phyloP scores from a whole-genome alignment of 179 eudicot species.

The Spinacia oleracea region DNA sequence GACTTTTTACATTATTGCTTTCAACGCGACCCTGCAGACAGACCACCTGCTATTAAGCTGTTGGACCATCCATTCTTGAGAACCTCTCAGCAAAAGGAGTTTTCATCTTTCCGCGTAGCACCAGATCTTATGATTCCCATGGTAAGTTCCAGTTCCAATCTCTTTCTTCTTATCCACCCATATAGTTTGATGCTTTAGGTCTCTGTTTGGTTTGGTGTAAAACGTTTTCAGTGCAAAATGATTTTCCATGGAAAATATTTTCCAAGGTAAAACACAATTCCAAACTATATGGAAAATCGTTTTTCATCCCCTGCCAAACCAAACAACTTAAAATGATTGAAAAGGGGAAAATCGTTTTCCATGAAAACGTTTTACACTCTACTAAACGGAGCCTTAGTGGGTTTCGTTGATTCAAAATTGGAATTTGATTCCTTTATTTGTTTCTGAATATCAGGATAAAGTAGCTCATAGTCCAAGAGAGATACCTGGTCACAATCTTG shows the following conservation, averaged over 20 bases:
- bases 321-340: too few relatives aligned
- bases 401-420: not conserved
- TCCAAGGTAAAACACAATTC: too few relatives aligned
- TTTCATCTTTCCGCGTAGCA: constrained; percentile 30
- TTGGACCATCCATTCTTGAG: constrained; percentile 73
- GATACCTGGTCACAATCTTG: constrained; percentile 22
- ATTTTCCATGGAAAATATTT: too few relatives aligned
- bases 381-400: too few relatives aligned
- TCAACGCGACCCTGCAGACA: constrained; percentile 75
- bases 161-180: not conserved
- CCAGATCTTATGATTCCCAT: constrained; percentile 33
- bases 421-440: not conserved
- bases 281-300: too few relatives aligned
- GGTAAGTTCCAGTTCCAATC: constrained; percentile 34
- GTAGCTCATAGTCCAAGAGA: constrained; percentile 42
- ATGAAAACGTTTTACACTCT: too few relatives aligned
- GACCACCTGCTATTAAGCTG: constrained; percentile 70
- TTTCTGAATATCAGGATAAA: constrained; percentile 43
- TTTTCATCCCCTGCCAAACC: too few relatives aligned
- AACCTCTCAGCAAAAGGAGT: constrained; percentile 41
- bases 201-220: too few relatives aligned
- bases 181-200: not conserved
- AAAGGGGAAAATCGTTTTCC: too few relatives aligned
- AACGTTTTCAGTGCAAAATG: too few relatives aligned
- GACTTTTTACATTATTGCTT: constrained; percentile 78